Evolutionary conservation across 1,284 basidiomycete species (phyloP).

Genomic region (Austroboletus olivaceoglutinosus): DNA sequence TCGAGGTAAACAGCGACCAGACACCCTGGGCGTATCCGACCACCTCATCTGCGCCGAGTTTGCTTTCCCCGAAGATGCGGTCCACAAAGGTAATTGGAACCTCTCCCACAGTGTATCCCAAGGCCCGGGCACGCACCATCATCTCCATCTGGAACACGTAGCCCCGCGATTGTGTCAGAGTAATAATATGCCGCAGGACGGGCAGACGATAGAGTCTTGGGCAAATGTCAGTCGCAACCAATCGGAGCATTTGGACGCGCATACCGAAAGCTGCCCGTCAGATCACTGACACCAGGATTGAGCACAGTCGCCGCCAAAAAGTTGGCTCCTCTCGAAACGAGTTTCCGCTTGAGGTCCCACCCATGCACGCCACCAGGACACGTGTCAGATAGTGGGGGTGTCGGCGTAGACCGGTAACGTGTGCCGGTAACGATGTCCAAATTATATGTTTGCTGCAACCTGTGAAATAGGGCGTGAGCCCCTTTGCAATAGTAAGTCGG

Average conservation of each 20-base stretch:
- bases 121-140: constrained; percentile 83
- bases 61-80: constrained; percentile 89
- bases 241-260: constrained; percentile 16
- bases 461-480: constrained; percentile 28
- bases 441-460: constrained; percentile 76
- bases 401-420: constrained; percentile 69
- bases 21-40: constrained; percentile 89
- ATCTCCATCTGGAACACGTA: constrained; percentile 99
- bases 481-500: background rate
- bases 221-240: background rate
- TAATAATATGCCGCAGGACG: constrained; percentile 80
- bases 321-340: constrained; percentile 84
- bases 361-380: constrained; percentile 81
- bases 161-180: constrained; percentile 79
- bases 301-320: constrained; percentile 82
- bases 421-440: constrained; percentile 90
- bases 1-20: constrained; percentile 71
- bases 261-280: constrained; percentile 85
- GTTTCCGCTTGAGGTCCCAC: constrained; percentile 86
- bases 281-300: constrained; percentile 80
- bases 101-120: constrained; percentile 85
- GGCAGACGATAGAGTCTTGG: constrained; percentile 73
- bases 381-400: constrained; percentile 49
- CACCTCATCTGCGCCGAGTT: constrained; percentile 85
- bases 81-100: constrained; percentile 94